Percentiles rank a stretch among this genome's conserved stretches.
Evolutionary conservation across 129 eudicot species (phyloP).

Genomic region (Logfia minima): DNA sequence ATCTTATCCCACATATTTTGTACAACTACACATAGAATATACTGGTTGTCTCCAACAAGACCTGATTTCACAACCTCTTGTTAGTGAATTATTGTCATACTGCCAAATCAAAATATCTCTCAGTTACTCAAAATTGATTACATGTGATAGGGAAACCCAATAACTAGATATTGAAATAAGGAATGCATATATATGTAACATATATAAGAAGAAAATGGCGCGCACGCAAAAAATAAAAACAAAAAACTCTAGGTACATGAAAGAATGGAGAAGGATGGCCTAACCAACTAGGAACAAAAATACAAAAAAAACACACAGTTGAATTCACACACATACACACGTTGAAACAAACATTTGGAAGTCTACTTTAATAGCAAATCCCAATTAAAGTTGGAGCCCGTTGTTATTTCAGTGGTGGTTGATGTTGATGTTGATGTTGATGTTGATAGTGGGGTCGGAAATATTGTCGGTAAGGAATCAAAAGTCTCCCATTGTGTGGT

Average conservation of each 20-base stretch:
- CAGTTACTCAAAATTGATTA: not conserved
- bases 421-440: slow-evolving; percentile 45
- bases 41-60: not conserved
- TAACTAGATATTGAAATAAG: not conserved
- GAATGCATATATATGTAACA: not conserved
- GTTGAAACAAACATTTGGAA: slow-evolving; percentile 38
- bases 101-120: not conserved
- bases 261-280: slow-evolving; percentile 61
- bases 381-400: slow-evolving; percentile 49
- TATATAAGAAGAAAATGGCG: slow-evolving; percentile 32
- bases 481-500: slow-evolving; percentile 99
- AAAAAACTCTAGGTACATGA: slow-evolving; percentile 51
- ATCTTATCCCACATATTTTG: too few relatives aligned
- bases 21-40: too few relatives aligned
- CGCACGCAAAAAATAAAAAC: slow-evolving; percentile 8
- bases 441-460: slow-evolving; percentile 42
- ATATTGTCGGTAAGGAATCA: slow-evolving; percentile 58
- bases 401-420: slow-evolving; percentile 20
- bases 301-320: slow-evolving; percentile 25
- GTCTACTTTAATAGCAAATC: slow-evolving; percentile 51
- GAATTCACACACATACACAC: slow-evolving; percentile 39
- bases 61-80: not conserved
- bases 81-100: not conserved
- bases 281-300: slow-evolving; percentile 43
- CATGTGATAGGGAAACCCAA: not conserved